These are phyloP conservation scores for Peltaster fructicola DNA, from an alignment of 2,329 filamentous ascomycete species.

Conservation along the genomic window DNA sequence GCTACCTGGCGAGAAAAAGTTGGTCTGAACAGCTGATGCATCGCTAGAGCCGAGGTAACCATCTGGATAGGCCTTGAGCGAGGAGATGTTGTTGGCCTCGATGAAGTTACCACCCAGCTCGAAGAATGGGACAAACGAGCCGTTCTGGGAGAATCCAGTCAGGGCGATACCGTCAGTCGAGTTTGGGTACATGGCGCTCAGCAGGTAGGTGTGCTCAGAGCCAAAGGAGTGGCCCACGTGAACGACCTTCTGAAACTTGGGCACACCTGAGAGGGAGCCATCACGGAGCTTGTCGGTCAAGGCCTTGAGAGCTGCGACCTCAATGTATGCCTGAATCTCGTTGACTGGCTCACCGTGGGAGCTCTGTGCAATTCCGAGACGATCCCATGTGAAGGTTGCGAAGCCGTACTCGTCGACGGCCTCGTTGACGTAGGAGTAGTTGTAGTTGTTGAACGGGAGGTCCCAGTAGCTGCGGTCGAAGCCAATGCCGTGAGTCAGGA, in stretches of 20 bases:
- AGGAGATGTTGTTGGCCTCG: constrained; percentile 15
- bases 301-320: constrained; percentile 38
- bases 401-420: constrained; percentile 39
- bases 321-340: constrained; percentile 40
- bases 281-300: constrained; percentile 34
- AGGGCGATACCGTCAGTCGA: constrained; percentile 41
- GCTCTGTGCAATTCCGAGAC: constrained; percentile 42
- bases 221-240: constrained; percentile 51
- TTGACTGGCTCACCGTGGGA: constrained; percentile 41
- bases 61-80: constrained; percentile 16
- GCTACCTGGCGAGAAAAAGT: constrained; percentile 30
- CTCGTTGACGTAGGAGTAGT: constrained; percentile 43
- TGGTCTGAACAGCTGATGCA: constrained; percentile 32
- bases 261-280: constrained; percentile 28
- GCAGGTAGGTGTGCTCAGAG: constrained; percentile 37
- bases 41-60: constrained; percentile 37
- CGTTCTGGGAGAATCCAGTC: constrained; percentile 39
- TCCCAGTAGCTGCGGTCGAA: constrained; percentile 48
- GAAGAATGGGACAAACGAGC: constrained; percentile 24
- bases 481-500: constrained; percentile 37
- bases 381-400: constrained; percentile 43
- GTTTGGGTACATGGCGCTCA: constrained; percentile 34
- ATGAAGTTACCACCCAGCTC: constrained; percentile 16
- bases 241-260: constrained; percentile 28
- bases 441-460: constrained; percentile 36